Evolutionary conservation across 768 basidiomycete species (phyloP), one percentile per base, ranked within the genome.

Genomic region (Mycena metata): DNA sequence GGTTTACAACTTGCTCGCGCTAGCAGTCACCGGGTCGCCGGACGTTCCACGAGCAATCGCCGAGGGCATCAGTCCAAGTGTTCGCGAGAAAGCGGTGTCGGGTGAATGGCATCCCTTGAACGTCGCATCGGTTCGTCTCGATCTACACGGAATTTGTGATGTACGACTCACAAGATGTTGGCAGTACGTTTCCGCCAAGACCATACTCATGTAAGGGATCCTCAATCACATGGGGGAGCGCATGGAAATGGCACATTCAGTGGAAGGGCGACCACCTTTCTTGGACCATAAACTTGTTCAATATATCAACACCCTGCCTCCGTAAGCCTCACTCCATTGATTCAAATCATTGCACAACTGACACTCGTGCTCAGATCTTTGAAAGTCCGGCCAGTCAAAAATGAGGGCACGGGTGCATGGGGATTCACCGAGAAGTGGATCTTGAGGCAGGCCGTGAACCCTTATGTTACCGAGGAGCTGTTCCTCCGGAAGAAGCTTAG

Each of bases 251-350:
- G 64, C 65, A 2, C 39, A 59, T 4, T 70, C 69, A 1, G 26
- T 70, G 13, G 69, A 67, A 17, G 30, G 69, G 24, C 64, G 69
- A 10, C 65, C 65, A 3, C 30, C 69, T 1, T 70, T 70, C 46
- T 35, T 70, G 43, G 69, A 70, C 46, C 69, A 70, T 26, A 39
- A 56, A 19, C 13, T 70, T 16, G 69, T 70, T 19, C 58, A 70
- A 47, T 70, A 70, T 39, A 43, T 60, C 41, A 70, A 62, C 52
- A 70, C 33, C 13, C 59, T 70, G 24, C 65, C 69, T 4, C 59
- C 69, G 69, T 70, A 30, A 47, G 52, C 45, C 42, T n/a, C n/a
- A 3, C 36, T 2, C 9, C n/a, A n/a, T n/a, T n/a, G n/a, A n/a
- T n/a, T n/a, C n/a, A n/a, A n/a, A n/a, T n/a, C n/a, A n/a, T n/a